Evolutionary conservation across 805 yeast species (phyloP).

Genomic region (Saccharomycopsis sp.): DNA sequence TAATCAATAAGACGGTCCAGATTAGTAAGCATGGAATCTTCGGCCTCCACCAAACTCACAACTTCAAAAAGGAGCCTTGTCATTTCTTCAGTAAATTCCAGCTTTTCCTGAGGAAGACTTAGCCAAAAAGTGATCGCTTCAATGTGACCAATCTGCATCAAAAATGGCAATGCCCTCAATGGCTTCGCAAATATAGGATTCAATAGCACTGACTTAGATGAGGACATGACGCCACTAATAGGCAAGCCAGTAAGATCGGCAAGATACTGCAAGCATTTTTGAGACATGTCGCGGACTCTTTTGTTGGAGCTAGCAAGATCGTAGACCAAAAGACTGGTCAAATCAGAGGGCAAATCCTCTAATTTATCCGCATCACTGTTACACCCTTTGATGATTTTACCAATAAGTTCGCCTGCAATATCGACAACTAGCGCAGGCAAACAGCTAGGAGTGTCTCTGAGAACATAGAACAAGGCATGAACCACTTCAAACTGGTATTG

Average conservation of each 20-base stretch:
- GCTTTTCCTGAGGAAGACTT: slow-evolving; percentile 69
- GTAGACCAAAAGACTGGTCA: slow-evolving; percentile 84
- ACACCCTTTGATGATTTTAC: slow-evolving; percentile 58
- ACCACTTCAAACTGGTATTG: slow-evolving; percentile 78
- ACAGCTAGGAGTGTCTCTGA: slow-evolving; percentile 83
- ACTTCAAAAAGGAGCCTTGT: slow-evolving; percentile 84
- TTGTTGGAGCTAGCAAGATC: slow-evolving; percentile 87
- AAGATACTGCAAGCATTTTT: slow-evolving; percentile 56
- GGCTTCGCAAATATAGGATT: slow-evolving; percentile 98
- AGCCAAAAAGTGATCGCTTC: slow-evolving; percentile 95
- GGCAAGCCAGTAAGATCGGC: slow-evolving; percentile 67
- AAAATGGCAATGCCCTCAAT: slow-evolving; percentile 90
- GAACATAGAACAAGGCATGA: slow-evolving; percentile 79
- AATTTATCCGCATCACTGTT: slow-evolving; percentile 55
- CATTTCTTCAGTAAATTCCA: slow-evolving; percentile 84
- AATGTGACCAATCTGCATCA: slow-evolving; percentile 97
- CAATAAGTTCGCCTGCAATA: slow-evolving; percentile 61
- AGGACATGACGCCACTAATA: slow-evolving; percentile 67
- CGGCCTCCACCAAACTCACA: slow-evolving; percentile 91
- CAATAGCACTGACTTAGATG: slow-evolving; percentile 73
- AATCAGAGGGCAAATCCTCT: slow-evolving; percentile 55
- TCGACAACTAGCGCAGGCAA: slow-evolving; percentile 76
- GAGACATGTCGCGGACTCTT: slow-evolving; percentile 76
- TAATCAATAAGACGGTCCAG: slow-evolving; percentile 81
- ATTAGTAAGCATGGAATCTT: slow-evolving; percentile 89